These are phyloP conservation scores for Sphagnum tenellum DNA, from an alignment of 225 moss, liverwort and hornwort genomes.

Conservation along the genomic window DNA sequence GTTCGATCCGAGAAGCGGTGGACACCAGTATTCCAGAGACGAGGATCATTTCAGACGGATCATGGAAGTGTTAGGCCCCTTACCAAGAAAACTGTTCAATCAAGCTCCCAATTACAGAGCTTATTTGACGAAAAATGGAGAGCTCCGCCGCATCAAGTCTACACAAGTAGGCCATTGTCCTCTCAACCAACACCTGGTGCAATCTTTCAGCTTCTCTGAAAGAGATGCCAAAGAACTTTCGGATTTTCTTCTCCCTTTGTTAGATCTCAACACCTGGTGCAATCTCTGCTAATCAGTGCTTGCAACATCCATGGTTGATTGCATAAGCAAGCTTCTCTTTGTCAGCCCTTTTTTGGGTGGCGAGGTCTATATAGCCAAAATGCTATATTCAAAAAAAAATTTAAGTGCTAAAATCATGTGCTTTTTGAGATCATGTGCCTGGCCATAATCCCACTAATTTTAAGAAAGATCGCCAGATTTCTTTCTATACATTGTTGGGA, in stretches of 20 bases:
- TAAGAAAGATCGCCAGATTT: too few species aligned
- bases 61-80: slow-evolving; percentile 62
- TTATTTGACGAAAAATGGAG: slow-evolving; percentile 58
- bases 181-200: slow-evolving; percentile 40
- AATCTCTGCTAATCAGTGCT: slow-evolving; percentile 42
- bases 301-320: slow-evolving; percentile 52
- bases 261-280: slow-evolving; percentile 54
- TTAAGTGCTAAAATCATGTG: too few species aligned
- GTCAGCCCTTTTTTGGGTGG: too few species aligned
- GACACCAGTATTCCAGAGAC: slow-evolving; percentile 17
- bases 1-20: slow-evolving; percentile 64
- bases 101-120: slow-evolving; percentile 35
- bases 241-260: slow-evolving; percentile 35
- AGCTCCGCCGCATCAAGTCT: slow-evolving; percentile 40
- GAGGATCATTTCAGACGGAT: slow-evolving; percentile 85
- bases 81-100: slow-evolving; percentile 36
- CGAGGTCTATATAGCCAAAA: too few species aligned
- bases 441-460: too few species aligned
- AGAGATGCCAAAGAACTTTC: slow-evolving; percentile 41
- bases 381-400: too few species aligned
- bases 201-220: slow-evolving; percentile 46
- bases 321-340: too few species aligned
- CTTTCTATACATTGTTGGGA: too few species aligned
- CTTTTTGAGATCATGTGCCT: too few species aligned
- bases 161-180: slow-evolving; percentile 30